Evolutionary conservation across 495 filamentous ascomycete genomes (phyloP).

Genomic region (Parmelia sp.): DNA sequence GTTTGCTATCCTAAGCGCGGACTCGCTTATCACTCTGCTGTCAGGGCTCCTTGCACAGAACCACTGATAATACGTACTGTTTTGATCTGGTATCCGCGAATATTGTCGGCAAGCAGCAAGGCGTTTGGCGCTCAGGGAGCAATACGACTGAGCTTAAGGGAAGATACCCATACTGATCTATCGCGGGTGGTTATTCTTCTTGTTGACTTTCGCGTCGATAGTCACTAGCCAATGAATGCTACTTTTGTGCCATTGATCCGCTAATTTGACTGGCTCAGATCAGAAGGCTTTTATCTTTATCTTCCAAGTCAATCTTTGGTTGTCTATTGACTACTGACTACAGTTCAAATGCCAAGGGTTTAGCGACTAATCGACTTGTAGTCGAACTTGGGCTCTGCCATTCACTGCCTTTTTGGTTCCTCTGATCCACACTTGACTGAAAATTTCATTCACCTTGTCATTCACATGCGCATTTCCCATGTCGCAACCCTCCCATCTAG

Average conservation of each 20-base stretch:
- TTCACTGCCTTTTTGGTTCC: too few relatives aligned
- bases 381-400: too few relatives aligned
- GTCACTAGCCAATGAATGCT: not conserved
- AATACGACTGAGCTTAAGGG: not conserved
- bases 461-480: too few relatives aligned
- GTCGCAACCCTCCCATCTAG: too few relatives aligned
- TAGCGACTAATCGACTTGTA: too few relatives aligned
- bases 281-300: too few relatives aligned
- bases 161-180: not conserved
- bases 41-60: not conserved
- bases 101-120: not conserved
- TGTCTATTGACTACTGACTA: too few relatives aligned
- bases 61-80: not conserved
- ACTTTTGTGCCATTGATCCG: not conserved
- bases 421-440: too few relatives aligned
- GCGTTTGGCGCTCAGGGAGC: not conserved
- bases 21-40: not conserved
- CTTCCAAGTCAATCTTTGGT: too few relatives aligned
- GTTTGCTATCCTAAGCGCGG: constrained; percentile 35
- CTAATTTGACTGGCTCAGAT: not conserved
- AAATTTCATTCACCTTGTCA: too few relatives aligned
- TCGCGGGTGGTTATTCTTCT: not conserved
- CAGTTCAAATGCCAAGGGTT: too few relatives aligned
- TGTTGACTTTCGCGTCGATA: not conserved
- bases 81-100: not conserved